phyloP scores from a whole-genome alignment of 208 protist genomes.

The Leishmania martiniquensis region DNA sequence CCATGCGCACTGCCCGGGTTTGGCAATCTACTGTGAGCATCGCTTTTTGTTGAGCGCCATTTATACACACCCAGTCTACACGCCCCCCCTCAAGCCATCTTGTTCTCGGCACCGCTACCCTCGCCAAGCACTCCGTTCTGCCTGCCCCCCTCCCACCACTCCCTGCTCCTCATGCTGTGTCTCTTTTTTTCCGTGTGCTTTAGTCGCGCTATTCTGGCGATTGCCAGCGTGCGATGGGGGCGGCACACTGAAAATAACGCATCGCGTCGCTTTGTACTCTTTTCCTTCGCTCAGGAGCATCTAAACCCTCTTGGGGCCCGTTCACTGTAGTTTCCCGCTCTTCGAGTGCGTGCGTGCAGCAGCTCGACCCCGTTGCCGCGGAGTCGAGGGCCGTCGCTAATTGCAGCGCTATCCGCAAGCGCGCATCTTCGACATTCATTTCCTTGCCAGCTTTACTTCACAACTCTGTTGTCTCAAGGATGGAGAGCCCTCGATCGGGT shows the following conservation, averaged over 20 bases:
- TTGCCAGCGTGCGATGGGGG: not conserved
- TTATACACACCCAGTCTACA: not conserved
- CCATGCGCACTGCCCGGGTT: not conserved
- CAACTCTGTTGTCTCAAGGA: not conserved
- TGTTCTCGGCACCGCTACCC: not conserved
- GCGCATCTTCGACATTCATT: constrained; percentile 1
- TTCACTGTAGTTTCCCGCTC: not conserved
- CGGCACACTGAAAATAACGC: not conserved
- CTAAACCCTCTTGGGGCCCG: not conserved
- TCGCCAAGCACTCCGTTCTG: not conserved
- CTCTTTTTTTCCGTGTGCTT: not conserved
- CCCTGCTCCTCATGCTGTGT: not conserved
- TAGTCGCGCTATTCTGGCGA: not conserved
- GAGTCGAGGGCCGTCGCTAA: not conserved
- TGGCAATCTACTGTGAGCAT: not conserved
- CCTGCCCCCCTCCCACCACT: not conserved
- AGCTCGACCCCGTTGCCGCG: not conserved
- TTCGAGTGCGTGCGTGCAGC: not conserved
- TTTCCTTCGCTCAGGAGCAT: not conserved
- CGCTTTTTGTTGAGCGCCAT: not conserved
- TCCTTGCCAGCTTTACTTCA: not conserved
- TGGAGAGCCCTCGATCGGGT: constrained; percentile 11
- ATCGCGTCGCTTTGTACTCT: not conserved
- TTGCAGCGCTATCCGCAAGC: not conserved
- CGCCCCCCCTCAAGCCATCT: not conserved